Base-by-base conservation (phyloP, 768 basidiomycete genomes). In the Ramaria sp. region DNA sequence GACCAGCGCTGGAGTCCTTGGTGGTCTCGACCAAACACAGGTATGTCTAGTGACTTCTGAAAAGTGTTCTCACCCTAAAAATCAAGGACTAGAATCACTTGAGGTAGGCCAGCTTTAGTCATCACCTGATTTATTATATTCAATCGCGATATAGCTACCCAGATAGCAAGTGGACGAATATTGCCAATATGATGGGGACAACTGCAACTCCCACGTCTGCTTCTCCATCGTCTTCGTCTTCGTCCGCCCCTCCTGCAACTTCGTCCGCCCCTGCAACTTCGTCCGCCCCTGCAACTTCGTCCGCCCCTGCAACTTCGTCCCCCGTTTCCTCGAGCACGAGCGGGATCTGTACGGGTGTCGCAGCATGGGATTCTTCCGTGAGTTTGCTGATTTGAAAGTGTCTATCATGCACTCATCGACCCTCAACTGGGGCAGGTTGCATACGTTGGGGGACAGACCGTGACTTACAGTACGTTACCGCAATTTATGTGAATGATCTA, bases 91-190 rank as follows among this genome's bases (percentile, higher is more conserved):
- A 75, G 68, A 86, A 87, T 63, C 84, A 86, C 58, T 77, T 86
- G 62, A 70, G 69, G 81, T 82, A 61, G 45, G 71, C 59, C 50
- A 15, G 13, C 34, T 37, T 37, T 37, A 37, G 9, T 3, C 13
- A 9, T 13, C 13, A 7, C 9, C 10, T 2, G 13, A 3, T 10
- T 7, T 24, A 15, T 13, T 48, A 15, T 24, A n/a, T 43, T 43
- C n/a, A 27, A 24, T 33, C 33, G 24, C 51, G 7, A 4, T 45
- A 27, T 60, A 84, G 81, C 64, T 86, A 72, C 69, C 84, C 84
- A 7, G 72, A 78, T 63, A 84, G 82, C 69, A 80, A 81, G 63
- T 88, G 80, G 78, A 80, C 81, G 66, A 87, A 87, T 66, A 76
- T 87, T 62, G 75, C 76, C 24, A 77, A 69, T 66, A 83, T 83